These are phyloP conservation scores for Rhizoclosmatium hyalinum DNA, from an alignment of 371 early-diverging fungal genomes.

Conservation along the genomic window DNA sequence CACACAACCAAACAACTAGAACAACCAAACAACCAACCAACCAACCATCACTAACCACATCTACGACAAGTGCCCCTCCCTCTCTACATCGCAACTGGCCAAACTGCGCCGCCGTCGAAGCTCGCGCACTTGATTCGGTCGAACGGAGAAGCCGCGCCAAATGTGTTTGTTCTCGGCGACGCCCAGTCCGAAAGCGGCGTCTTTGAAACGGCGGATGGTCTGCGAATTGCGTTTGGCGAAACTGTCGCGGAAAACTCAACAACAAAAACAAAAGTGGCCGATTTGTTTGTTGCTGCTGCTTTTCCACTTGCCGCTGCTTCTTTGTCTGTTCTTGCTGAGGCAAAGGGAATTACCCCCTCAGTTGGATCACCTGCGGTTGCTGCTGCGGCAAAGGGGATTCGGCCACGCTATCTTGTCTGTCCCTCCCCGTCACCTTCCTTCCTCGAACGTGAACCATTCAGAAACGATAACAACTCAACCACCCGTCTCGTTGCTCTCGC, in stretches of 20 bases:
- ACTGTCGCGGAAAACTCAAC: slow-evolving; percentile 35
- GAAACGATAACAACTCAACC: slow-evolving; percentile 68
- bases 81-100: slow-evolving; percentile 78
- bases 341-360: slow-evolving; percentile 29
- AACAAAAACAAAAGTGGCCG: slow-evolving; percentile 49
- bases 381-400: slow-evolving; percentile 56
- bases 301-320: slow-evolving; percentile 73
- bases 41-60: not conserved
- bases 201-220: slow-evolving; percentile 73
- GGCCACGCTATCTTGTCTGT: slow-evolving; percentile 91
- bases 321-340: slow-evolving; percentile 30
- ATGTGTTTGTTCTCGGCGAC: slow-evolving; percentile 76
- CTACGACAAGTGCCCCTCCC: slow-evolving; percentile 69
- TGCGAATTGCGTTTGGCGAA: slow-evolving; percentile 77
- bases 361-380: slow-evolving; percentile 55
- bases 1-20: not conserved
- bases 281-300: slow-evolving; percentile 80
- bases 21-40: not conserved
- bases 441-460: slow-evolving; percentile 87
- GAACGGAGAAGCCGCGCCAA: slow-evolving; percentile 79
- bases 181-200: slow-evolving; percentile 51
- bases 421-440: slow-evolving; percentile 71
- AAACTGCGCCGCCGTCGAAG: slow-evolving; percentile 62
- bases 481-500: slow-evolving; percentile 88
- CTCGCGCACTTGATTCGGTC: slow-evolving; percentile 61